Conservation (phyloP, 306 rosid genomes). For the Cucurbita ficifolia region DNA sequence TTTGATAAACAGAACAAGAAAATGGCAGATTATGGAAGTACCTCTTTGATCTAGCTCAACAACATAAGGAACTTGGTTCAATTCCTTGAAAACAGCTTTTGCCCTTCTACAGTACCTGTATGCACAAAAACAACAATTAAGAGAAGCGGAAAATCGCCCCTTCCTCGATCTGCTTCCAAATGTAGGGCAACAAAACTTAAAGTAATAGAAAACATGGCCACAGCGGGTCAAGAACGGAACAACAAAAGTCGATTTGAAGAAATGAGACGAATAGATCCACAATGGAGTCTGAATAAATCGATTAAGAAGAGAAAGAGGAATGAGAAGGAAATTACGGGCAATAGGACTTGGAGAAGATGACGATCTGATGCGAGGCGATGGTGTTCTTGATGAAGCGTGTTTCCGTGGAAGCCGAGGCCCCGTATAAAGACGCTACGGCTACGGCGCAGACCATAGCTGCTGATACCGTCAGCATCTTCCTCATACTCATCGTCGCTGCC, state of each 20-base stretch:
- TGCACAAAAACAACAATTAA: not conserved
- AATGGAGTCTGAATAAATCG: not conserved
- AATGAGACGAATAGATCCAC: not conserved
- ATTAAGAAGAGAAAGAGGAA: not conserved
- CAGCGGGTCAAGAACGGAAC: too few species aligned
- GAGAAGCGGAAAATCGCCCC: not conserved
- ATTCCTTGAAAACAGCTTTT: slow-evolving; percentile 67
- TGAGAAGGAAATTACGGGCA: slow-evolving; percentile 47
- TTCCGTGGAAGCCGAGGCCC: slow-evolving; percentile 20
- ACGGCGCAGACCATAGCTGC: not conserved
- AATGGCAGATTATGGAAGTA: slow-evolving; percentile 10
- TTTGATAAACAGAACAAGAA: not conserved
- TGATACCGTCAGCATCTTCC: not conserved
- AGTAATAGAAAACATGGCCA: too few species aligned
- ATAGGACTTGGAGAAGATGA: slow-evolving; percentile 85
- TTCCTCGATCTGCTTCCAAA: not conserved
- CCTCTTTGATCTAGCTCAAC: slow-evolving; percentile 93
- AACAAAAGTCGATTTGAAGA: too few species aligned
- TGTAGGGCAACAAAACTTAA: not conserved
- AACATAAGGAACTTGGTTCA: slow-evolving; percentile 56
- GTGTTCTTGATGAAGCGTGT: slow-evolving; percentile 51
- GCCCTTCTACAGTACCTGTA: slow-evolving; percentile 78
- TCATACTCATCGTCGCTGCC: not conserved
- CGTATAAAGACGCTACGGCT: slow-evolving; percentile 18
- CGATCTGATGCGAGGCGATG: slow-evolving; percentile 56